Conservation (phyloP, 257 asterid species). For the Ajuga chamaepitys region DNA sequence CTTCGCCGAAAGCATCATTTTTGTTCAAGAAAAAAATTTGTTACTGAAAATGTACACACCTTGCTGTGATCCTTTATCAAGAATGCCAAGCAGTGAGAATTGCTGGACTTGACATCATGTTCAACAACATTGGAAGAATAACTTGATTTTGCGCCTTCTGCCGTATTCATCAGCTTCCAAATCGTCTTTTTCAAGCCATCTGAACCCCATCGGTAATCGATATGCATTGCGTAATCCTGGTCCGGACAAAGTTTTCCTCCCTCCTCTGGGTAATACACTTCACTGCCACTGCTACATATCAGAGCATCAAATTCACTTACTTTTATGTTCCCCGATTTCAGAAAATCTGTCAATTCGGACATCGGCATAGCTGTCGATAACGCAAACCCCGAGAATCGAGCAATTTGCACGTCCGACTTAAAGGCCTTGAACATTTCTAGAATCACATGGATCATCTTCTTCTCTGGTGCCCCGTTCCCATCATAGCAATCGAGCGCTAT, state of each 20-base stretch:
- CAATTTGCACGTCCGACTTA: slow-evolving; percentile 43
- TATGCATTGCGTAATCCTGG: slow-evolving; percentile 52
- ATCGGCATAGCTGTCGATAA: slow-evolving; percentile 69
- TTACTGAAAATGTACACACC: slow-evolving; percentile 32
- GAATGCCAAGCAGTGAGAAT: slow-evolving; percentile 70
- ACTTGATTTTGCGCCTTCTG: no score
- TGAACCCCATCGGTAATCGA: slow-evolving; percentile 55
- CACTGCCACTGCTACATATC: slow-evolving; percentile 60
- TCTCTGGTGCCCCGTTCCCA: slow-evolving; percentile 29
- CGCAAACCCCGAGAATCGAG: slow-evolving; percentile 70
- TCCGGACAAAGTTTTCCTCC: slow-evolving; percentile 39
- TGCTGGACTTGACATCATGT: no score
- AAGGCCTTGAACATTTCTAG: slow-evolving; percentile 43
- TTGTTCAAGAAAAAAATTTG: no score
- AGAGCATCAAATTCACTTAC: slow-evolving; percentile 44
- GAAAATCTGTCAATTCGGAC: slow-evolving; percentile 44
- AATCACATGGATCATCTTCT: slow-evolving; percentile 47
- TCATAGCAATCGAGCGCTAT: slow-evolving; percentile 50
- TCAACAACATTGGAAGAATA: no score
- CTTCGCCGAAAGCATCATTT: no score
- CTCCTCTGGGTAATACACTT: slow-evolving; percentile 59
- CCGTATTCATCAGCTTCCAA: slow-evolving; percentile 60
- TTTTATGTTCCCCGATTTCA: slow-evolving; percentile 34
- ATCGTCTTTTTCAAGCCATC: slow-evolving; percentile 58
- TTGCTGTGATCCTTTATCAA: slow-evolving; percentile 51